phyloP scores from a whole-genome alignment of 2,329 filamentous ascomycete genomes.

The Colletotrichum tabaci region DNA sequence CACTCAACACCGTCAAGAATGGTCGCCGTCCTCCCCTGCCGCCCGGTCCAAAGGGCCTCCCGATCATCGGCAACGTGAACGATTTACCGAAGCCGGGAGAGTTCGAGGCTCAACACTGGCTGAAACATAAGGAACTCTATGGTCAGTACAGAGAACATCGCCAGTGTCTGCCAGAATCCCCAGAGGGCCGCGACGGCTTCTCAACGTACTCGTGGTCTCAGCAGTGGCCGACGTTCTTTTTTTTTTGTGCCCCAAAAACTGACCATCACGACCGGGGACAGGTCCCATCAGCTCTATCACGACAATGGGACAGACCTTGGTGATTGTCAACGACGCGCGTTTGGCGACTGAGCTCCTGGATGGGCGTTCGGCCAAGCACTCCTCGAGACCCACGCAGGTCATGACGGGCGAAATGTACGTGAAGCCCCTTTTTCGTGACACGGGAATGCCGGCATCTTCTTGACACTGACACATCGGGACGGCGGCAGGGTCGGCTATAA shows the following conservation, averaged over 20 bases:
- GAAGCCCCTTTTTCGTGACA: rapidly evolving
- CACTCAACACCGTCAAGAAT: not conserved
- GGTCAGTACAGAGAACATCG: slow-evolving; percentile 28
- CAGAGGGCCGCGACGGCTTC: too few relatives aligned
- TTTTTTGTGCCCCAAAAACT: not conserved
- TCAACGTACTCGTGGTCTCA: too few relatives aligned
- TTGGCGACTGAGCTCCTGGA: slow-evolving; percentile 57
- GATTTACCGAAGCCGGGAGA: slow-evolving; percentile 57
- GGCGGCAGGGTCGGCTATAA: slow-evolving; percentile 53
- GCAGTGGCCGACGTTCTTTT: too few relatives aligned
- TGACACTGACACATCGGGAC: not conserved
- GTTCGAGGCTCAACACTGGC: slow-evolving; percentile 53
- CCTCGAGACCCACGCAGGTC: slow-evolving; percentile 51
- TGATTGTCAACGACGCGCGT: slow-evolving; percentile 57
- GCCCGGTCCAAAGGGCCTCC: slow-evolving; percentile 52
- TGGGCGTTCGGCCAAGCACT: slow-evolving; percentile 50
- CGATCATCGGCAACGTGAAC: slow-evolving; percentile 62
- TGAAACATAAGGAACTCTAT: slow-evolving; percentile 53
- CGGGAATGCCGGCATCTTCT: not conserved
- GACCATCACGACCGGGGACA: not conserved
- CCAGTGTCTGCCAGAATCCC: too few relatives aligned
- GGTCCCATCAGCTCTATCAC: slow-evolving; percentile 52
- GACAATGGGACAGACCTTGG: slow-evolving; percentile 56
- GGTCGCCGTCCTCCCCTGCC: slow-evolving; percentile 33
- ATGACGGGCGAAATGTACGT: slow-evolving; percentile 56